phyloP scores from a whole-genome alignment of 2,329 filamentous ascomycete genomes.

The Phaeoacremonium minimum region DNA sequence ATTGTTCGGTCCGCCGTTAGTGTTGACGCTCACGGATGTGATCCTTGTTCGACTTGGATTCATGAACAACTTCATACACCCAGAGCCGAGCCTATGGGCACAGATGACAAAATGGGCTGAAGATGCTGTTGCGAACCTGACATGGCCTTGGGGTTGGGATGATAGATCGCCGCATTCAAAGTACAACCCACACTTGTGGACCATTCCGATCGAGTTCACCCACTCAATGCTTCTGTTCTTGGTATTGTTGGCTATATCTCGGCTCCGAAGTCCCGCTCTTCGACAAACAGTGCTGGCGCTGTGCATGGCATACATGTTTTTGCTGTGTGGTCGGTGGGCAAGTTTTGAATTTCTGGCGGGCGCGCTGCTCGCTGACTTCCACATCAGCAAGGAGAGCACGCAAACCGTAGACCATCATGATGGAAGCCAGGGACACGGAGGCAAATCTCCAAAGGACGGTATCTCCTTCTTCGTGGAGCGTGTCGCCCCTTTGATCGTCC shows the following conservation, averaged over 20 bases:
- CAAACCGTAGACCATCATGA: constrained; percentile 8
- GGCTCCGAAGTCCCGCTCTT: constrained; percentile 23
- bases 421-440: too few relatives aligned
- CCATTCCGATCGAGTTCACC: constrained; percentile 42
- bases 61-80: constrained; percentile 17
- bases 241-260: constrained; percentile 29
- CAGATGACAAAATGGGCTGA: constrained; percentile 24
- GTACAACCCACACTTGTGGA: constrained; percentile 44
- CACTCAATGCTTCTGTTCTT: constrained; percentile 39
- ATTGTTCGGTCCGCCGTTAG: constrained; percentile 39
- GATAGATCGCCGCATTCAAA: too few relatives aligned
- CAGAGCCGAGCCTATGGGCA: constrained; percentile 14
- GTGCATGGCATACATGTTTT: constrained; percentile 31
- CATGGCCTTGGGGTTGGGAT: constrained; percentile 30
- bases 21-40: constrained; percentile 34
- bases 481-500: too few relatives aligned
- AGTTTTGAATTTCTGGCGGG: constrained; percentile 41
- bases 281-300: constrained; percentile 21
- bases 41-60: constrained; percentile 23
- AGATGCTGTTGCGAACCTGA: constrained; percentile 23
- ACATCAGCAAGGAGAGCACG: constrained; percentile 27
- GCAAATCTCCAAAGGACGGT: too few relatives aligned
- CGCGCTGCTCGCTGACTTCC: constrained; percentile 38
- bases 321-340: constrained; percentile 33
- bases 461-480: too few relatives aligned